These are phyloP conservation scores for Aspergillus bridgeri DNA, from an alignment of 495 filamentous ascomycete genomes.

Conservation along the genomic window DNA sequence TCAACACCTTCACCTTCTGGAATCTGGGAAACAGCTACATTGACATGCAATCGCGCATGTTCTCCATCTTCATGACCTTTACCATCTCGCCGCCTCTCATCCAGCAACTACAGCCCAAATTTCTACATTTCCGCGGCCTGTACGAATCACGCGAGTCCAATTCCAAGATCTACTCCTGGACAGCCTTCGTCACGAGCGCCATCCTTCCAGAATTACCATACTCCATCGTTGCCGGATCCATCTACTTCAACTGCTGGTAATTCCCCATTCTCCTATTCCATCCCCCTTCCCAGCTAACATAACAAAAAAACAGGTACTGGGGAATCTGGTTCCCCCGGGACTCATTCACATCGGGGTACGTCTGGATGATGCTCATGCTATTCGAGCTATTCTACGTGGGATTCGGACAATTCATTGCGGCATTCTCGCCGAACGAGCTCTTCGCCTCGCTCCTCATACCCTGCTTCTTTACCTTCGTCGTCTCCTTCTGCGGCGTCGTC, in stretches of 20 bases:
- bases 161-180: constrained; percentile 53
- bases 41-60: constrained; percentile 63
- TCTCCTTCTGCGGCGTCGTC: constrained; percentile 62
- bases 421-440: constrained; percentile 68
- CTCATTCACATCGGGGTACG: constrained; percentile 52
- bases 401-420: constrained; percentile 73
- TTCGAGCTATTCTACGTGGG: constrained; percentile 72
- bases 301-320: constrained; percentile 39
- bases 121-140: constrained; percentile 43
- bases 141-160: constrained; percentile 49
- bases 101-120: constrained; percentile 55
- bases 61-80: constrained; percentile 70
- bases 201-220: constrained; percentile 53
- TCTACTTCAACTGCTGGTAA: constrained; percentile 61
- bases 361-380: constrained; percentile 59
- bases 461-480: constrained; percentile 60
- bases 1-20: constrained; percentile 66
- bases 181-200: constrained; percentile 45
- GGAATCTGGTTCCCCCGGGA: constrained; percentile 51
- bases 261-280: not conserved
- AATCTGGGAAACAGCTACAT: constrained; percentile 53
- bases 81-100: constrained; percentile 61
- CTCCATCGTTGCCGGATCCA: constrained; percentile 45
- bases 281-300: not conserved
- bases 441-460: constrained; percentile 67